Evolutionary conservation across 2,329 filamentous ascomycete genomes (phyloP), one percentile per base, ranked within the genome.

Genomic region (Taxawa tesnikishii): DNA sequence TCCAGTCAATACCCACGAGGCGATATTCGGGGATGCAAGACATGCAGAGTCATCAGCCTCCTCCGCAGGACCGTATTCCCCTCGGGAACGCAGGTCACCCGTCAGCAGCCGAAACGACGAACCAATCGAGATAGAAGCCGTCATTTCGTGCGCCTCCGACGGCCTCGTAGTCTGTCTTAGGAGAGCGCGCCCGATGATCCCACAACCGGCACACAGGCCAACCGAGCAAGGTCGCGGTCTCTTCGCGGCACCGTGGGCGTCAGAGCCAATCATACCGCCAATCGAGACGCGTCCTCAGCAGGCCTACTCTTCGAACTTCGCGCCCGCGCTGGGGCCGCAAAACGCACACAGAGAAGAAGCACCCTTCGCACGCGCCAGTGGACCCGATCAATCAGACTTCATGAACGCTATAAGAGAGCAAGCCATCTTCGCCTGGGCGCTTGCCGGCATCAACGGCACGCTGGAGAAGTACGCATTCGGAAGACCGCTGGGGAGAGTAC

Each of bases 111-210:
- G 26, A 6, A 31, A 37, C 6, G 25, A 30, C 28, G 16, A 25
- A n/a, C 18, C 36, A 14, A 65, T 84, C 31, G 83, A 92, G 56
- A 62, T 93, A 4, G 84, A 93, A 57, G 84, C 83, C 2, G 83
- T 93, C n/a, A 77, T 93, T 4, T 92, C 84, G 1, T 93, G 84
- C 56, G 84, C 83, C 2, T 92, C 84, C 0, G 84, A 93, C 51
- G 84, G 84, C 1, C 63, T 93, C 1, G 83, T 92, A 3, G 83
- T 92, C 6, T 76, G 88, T 30, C 61, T 92, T 10, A 73, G 84
- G 34, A 73, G 71, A 41, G 83, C 83, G 15, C 71, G 80, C 15
- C 77, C 82, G 4, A 66, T 74, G 6, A 73, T 85, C 28, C 79
- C 79, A 3, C 61, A 63, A 9, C 55, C 68, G 4, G 63, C 73